A percentile compares a stretch with the other conserved stretches of the same genome.
Conservation (phyloP, 2,329 filamentous ascomycete species). For the Ceratocystis eucalypticola region DNA sequence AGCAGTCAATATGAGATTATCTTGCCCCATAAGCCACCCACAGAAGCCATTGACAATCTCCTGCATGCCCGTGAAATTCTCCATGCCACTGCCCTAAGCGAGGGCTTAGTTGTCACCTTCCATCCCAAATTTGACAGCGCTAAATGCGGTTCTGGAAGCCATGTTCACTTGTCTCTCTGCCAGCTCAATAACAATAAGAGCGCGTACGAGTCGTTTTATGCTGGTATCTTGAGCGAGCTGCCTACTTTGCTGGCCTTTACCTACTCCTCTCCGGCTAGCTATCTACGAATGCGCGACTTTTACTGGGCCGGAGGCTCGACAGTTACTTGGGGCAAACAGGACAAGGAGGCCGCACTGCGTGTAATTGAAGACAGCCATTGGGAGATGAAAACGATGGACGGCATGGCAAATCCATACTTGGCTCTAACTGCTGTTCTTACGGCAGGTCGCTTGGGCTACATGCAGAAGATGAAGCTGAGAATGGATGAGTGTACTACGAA, state of each 20-base stretch:
- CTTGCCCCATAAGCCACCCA: conserved; percentile 46
- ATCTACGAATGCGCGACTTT: conserved; percentile 54
- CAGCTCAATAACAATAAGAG: neutral
- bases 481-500: conserved; percentile 38
- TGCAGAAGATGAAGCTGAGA: conserved; percentile 26
- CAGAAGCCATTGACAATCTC: conserved; percentile 58
- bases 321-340: conserved; percentile 71
- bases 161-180: conserved; percentile 54
- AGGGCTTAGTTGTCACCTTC: conserved; percentile 54
- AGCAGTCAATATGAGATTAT: conserved; percentile 68
- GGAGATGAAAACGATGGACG: conserved; percentile 69
- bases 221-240: conserved; percentile 54
- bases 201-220: conserved; percentile 45
- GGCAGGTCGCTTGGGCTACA: conserved; percentile 23
- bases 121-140: conserved; percentile 54
- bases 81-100: conserved; percentile 45
- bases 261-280: conserved; percentile 51
- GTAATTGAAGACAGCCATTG: conserved; percentile 55
- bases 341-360: conserved; percentile 60
- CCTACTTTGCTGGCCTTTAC: conserved; percentile 55
- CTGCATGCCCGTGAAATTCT: conserved; percentile 60
- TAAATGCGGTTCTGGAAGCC: conserved; percentile 50
- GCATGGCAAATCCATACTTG: conserved; percentile 65
- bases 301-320: conserved; percentile 66
- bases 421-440: conserved; percentile 29